Conservation (phyloP, 1,284 basidiomycete genomes). For the Cryptococcus sp. region DNA sequence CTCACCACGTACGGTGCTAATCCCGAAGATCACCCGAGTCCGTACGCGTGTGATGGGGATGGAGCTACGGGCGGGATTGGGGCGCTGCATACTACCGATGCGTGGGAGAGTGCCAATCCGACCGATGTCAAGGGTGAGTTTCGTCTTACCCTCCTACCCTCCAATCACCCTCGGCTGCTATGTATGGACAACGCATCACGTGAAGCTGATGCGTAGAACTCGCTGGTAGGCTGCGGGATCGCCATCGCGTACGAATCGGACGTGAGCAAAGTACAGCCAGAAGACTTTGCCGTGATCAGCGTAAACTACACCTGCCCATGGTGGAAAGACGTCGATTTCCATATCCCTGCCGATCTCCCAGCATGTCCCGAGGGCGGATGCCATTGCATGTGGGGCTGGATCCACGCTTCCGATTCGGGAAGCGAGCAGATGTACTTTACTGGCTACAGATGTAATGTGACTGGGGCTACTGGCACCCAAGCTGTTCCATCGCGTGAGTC, state of each 20-base stretch:
- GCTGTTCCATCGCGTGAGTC: constrained; percentile 40
- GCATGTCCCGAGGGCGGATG: constrained; percentile 47
- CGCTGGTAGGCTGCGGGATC: constrained; percentile 28
- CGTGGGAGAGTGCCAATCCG: constrained; percentile 33
- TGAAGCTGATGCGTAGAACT: background rate
- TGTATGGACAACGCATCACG: background rate
- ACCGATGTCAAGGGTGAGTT: constrained; percentile 33
- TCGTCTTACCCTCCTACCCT: too few species aligned
- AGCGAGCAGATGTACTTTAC: constrained; percentile 43
- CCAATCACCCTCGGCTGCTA: background rate
- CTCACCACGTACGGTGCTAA: constrained; percentile 31
- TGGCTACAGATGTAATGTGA: constrained; percentile 47
- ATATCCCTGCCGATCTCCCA: constrained; percentile 44
- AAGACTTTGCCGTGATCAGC: constrained; percentile 43
- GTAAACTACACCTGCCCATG: constrained; percentile 43
- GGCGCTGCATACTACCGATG: constrained; percentile 45
- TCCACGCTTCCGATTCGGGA: constrained; percentile 38
- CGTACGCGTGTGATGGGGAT: constrained; percentile 36
- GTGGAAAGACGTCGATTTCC: constrained; percentile 44
- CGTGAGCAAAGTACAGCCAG: constrained; percentile 34
- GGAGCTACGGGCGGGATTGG: constrained; percentile 36
- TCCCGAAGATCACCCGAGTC: constrained; percentile 25
- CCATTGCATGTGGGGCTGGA: constrained; percentile 47
- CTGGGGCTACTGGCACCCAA: constrained; percentile 37
- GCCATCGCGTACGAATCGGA: constrained; percentile 42